A percentile compares a stretch with the other conserved stretches of the same genome.
phyloP scores from a whole-genome alignment of 768 basidiomycete species.

The Amanita pseudoporphyria region DNA sequence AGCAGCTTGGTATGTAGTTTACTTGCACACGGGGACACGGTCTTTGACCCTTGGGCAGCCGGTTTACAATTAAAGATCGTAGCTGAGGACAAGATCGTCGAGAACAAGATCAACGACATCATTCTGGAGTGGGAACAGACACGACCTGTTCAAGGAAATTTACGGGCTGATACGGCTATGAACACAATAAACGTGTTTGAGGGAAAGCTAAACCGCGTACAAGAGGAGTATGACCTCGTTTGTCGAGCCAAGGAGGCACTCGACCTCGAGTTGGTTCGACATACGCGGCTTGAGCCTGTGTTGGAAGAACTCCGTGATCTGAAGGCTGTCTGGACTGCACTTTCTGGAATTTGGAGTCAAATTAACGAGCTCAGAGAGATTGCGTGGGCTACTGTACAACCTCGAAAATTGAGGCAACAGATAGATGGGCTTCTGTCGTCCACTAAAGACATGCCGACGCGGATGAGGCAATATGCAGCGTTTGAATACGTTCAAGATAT shows the following conservation, averaged over 20 bases:
- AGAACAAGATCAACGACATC: slow-evolving; percentile 90
- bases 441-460: slow-evolving; percentile 98
- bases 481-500: slow-evolving; percentile 97
- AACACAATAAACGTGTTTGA: slow-evolving; percentile 95
- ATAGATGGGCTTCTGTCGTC: slow-evolving; percentile 85
- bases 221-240: slow-evolving; percentile 93
- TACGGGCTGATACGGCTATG: slow-evolving; percentile 95
- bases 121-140: slow-evolving; percentile 91
- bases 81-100: slow-evolving; percentile 97
- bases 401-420: slow-evolving; percentile 89
- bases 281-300: slow-evolving; percentile 87
- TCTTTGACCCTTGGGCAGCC: slow-evolving; percentile 33
- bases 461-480: slow-evolving; percentile 98
- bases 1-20: slow-evolving; percentile 78
- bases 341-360: slow-evolving; percentile 95
- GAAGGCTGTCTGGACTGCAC: slow-evolving; percentile 97
- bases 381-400: slow-evolving; percentile 87
- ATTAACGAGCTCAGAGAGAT: slow-evolving; percentile 83
- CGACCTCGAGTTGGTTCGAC: slow-evolving; percentile 82
- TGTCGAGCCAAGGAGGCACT: slow-evolving; percentile 96
- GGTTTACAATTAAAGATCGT: slow-evolving; percentile 98
- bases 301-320: slow-evolving; percentile 93
- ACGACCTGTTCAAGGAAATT: slow-evolving; percentile 92
- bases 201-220: slow-evolving; percentile 76
- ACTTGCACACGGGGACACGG: neutral